phyloP scores from a whole-genome alignment of 768 basidiomycete genomes.

The Clitopilus passeckerianus region DNA sequence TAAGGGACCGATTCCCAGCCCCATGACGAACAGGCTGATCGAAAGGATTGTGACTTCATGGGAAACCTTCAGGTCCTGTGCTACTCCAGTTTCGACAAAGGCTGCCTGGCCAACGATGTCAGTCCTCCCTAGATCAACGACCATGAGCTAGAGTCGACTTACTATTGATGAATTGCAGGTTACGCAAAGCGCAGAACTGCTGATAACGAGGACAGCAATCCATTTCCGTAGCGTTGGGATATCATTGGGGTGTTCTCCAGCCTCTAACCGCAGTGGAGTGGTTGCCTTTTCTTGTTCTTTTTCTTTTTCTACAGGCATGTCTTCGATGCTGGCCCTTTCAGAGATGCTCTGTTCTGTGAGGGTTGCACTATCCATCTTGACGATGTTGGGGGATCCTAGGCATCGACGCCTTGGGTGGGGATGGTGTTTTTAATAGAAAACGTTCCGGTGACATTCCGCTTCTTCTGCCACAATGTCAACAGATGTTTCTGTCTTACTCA shows the following conservation, averaged over 20 bases:
- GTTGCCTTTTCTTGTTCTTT: neutral
- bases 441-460: neutral
- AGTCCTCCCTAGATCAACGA: neutral
- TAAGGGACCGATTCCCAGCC: slow-evolving; percentile 49
- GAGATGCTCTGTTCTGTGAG: neutral
- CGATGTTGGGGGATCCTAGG: neutral
- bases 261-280: slow-evolving; percentile 21
- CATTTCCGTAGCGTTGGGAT: slow-evolving; percentile 39
- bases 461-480: neutral
- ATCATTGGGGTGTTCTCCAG: slow-evolving; percentile 36
- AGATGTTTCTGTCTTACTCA: neutral
- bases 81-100: slow-evolving; percentile 58
- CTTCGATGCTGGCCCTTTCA: neutral
- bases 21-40: slow-evolving; percentile 56
- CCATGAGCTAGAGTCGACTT: slow-evolving; percentile 14
- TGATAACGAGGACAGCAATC: slow-evolving; percentile 41
- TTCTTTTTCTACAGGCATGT: neutral
- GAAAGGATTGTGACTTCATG: slow-evolving; percentile 45
- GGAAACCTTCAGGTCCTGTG: slow-evolving; percentile 41
- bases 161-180: slow-evolving; percentile 57
- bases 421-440: neutral
- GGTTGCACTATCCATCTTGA: neutral
- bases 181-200: slow-evolving; percentile 42
- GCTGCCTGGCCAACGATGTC: slow-evolving; percentile 37
- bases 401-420: neutral